Base-by-base conservation (phyloP, 805 yeast genomes). In the Cyberlindnera euphorbiae region DNA sequence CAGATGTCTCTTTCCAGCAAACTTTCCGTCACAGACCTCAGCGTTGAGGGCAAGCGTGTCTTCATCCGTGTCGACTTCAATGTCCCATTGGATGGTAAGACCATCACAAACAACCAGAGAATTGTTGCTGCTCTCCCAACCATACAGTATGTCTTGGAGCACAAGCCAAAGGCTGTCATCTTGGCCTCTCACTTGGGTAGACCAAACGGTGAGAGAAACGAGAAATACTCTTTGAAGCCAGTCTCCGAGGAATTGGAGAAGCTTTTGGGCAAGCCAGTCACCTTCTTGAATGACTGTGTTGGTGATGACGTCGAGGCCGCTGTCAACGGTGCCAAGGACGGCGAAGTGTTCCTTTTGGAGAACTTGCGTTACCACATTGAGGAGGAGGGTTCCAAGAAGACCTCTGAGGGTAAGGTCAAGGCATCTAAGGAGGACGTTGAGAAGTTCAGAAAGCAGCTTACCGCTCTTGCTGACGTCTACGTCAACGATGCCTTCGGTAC, bases 41-140 rank as follows among this genome's bases (percentile, higher is more conserved):
- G 79, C 63, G 79, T 87, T 64, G 64, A 81, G 56, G 89, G 77
- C 66, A 89, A 93, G 77, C 80, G 97, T 64, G 99, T 93, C 66
- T 89, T 93, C 73, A 90, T 93, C 77, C 85, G 99, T 73, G 98
- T 94, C 47, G 97, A 90, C 67, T 84, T 84, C 77, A 84, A 84
- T 71, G 95, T 84, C 50, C 95, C 95, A 63, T 79, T 93, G 56
- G 97, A 93, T 62, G 97, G 97, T 55, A 77, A 76, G 59, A 89
- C 81, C 63, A 93, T 93, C 75, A 94, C 99, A 73, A 93, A 94
- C 80, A 94, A 93, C 76, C 97, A 93, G 74, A 83, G 99, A 73
- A 93, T 93, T 61, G 97, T 89, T 58, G 99, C 98, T 64, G 98
- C 99, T 53, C 71, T 94, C 58, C 99, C 99, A 66, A 90, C 99